Evolutionary conservation across 805 yeast species (phyloP).

Genomic region (Saturnispora sekii): DNA sequence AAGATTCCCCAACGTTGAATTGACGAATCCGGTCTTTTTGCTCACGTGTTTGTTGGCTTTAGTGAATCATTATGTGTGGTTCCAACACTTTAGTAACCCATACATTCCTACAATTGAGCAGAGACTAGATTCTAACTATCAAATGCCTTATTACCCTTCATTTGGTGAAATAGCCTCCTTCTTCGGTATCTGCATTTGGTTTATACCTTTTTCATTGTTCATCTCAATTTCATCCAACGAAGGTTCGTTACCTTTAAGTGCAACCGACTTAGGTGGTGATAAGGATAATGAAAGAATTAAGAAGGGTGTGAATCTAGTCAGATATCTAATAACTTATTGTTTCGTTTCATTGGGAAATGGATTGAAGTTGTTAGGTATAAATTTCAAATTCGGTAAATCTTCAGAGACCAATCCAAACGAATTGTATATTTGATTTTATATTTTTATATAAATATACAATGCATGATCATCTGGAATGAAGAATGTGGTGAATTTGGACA

Average conservation of each 20-base stretch:
- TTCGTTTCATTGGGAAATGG: slow-evolving; percentile 38
- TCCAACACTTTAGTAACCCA: slow-evolving; percentile 67
- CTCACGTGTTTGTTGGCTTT: slow-evolving; percentile 64
- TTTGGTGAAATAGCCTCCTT: slow-evolving; percentile 92
- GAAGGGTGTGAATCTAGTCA: slow-evolving; percentile 57
- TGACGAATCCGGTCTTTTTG: slow-evolving; percentile 63
- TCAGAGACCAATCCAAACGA: slow-evolving; percentile 21
- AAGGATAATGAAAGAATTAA: slow-evolving; percentile 21
- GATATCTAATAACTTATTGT: slow-evolving; percentile 46
- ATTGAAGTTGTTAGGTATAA: slow-evolving; percentile 54
- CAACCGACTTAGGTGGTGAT: slow-evolving; percentile 19
- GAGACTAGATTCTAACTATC: slow-evolving; percentile 47
- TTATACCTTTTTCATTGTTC: slow-evolving; percentile 85
- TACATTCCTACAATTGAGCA: slow-evolving; percentile 59
- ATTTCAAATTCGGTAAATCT: slow-evolving; percentile 26
- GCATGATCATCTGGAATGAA: slow-evolving; percentile 1
- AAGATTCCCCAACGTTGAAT: slow-evolving; percentile 74
- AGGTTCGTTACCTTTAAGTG: slow-evolving; percentile 58
- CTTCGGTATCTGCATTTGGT: slow-evolving; percentile 90
- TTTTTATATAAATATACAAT: slow-evolving; percentile 10
- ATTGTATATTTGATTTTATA: slow-evolving; percentile 17
- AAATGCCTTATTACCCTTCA: slow-evolving; percentile 61
- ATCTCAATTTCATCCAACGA: slow-evolving; percentile 90
- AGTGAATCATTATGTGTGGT: slow-evolving; percentile 83
- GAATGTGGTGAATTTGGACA: slow-evolving; percentile 9